phyloP scores from a whole-genome alignment of 495 filamentous ascomycete species.

The Alectoria sarmentosa region DNA sequence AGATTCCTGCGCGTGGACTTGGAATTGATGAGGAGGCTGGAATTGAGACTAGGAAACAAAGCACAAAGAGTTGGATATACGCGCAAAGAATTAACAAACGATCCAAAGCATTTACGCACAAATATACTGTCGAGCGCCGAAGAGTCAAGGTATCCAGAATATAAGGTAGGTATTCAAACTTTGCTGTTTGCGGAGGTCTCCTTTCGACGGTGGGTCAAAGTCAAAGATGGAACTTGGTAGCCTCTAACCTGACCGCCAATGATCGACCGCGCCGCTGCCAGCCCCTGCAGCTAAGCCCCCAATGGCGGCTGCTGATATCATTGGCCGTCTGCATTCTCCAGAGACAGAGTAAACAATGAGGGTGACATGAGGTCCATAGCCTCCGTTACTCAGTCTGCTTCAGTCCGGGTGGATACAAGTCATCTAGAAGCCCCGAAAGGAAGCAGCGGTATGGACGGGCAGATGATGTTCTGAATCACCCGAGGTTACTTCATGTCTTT shows the following conservation, averaged over 20 bases:
- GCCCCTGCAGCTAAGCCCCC: slow-evolving; percentile 6
- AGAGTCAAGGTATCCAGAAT: not conserved
- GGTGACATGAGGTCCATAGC: not conserved
- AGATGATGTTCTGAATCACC: not conserved
- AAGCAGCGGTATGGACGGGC: not conserved
- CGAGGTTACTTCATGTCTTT: not conserved
- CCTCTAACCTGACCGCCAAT: slow-evolving; percentile 8
- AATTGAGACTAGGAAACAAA: slow-evolving; percentile 14
- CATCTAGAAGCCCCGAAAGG: not conserved
- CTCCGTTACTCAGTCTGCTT: not conserved
- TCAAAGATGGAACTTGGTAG: slow-evolving; percentile 10
- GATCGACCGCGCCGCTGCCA: slow-evolving; percentile 10
- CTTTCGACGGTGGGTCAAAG: slow-evolving; percentile 13
- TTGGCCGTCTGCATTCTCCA: not conserved
- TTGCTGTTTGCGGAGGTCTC: not conserved
- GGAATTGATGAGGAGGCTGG: slow-evolving; percentile 1
- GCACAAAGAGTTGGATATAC: slow-evolving; percentile 1
- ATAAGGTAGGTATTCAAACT: slow-evolving; percentile 10
- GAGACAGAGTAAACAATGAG: not conserved
- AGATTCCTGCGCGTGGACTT: not conserved
- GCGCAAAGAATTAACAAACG: slow-evolving; percentile 10
- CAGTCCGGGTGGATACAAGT: rapidly evolving
- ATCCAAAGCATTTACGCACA: slow-evolving; percentile 13
- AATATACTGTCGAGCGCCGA: slow-evolving; percentile 3
- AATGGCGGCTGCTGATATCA: not conserved